phyloP scores from a whole-genome alignment of 352 stramenopile species.

The Phytophthora aleatoria region DNA sequence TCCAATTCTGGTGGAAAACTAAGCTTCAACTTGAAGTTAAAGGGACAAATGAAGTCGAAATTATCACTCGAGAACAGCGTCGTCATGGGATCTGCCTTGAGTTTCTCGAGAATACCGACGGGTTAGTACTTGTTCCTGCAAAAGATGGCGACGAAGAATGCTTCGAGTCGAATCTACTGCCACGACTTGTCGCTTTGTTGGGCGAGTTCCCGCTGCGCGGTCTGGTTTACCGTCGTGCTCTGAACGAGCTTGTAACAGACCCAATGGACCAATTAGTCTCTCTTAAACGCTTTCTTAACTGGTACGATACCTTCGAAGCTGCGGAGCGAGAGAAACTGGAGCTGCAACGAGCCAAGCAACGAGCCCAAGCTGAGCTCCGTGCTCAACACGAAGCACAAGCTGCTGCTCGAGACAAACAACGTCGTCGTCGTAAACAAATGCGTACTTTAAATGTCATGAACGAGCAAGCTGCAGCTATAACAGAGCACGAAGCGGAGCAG shows the following conservation, averaged over 20 bases:
- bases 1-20: constrained; percentile 76
- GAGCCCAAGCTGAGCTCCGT: constrained; percentile 46
- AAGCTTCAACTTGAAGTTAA: constrained; percentile 66
- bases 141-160: constrained; percentile 5
- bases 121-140: constrained; percentile 24
- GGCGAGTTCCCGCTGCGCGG: constrained; percentile 62
- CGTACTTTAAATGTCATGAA: constrained; percentile 39
- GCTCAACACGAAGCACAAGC: constrained; percentile 41
- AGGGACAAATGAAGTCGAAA: constrained; percentile 43
- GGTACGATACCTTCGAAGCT: constrained; percentile 60
- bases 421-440: constrained; percentile 44
- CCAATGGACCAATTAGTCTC: constrained; percentile 47
- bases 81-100: constrained; percentile 32
- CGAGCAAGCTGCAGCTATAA: constrained; percentile 42
- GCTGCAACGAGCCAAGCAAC: constrained; percentile 44
- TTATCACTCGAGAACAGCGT: constrained; percentile 23
- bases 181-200: constrained; percentile 53
- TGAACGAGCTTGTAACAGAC: constrained; percentile 48
- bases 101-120: constrained; percentile 54
- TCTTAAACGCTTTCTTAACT: constrained; percentile 53
- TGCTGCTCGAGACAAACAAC: constrained; percentile 36
- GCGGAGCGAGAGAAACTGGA: constrained; percentile 53
- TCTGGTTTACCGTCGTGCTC: constrained; percentile 51
- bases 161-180: constrained; percentile 66
- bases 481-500: constrained; percentile 36